phyloP scores from a whole-genome alignment of 31 red algal genomes.

The Bonnemaisonia californica region DNA sequence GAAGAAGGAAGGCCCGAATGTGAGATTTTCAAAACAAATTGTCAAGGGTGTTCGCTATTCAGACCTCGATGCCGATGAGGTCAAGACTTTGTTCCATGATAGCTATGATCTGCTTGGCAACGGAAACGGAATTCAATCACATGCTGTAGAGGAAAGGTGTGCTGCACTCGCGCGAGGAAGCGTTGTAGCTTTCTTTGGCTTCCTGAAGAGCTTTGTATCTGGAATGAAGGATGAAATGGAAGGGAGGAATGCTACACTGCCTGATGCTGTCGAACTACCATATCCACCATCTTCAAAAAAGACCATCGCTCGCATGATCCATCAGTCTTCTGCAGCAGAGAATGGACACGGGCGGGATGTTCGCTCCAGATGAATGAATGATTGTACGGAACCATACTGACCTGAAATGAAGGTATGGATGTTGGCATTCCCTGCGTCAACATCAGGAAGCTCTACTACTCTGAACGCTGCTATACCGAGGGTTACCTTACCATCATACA shows the following conservation, averaged over 20 bases:
- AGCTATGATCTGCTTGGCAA: not conserved
- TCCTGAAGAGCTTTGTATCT: not conserved
- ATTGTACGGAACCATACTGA: too few relatives aligned
- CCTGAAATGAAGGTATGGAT: too few relatives aligned
- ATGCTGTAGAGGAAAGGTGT: not conserved
- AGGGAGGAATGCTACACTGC: not conserved
- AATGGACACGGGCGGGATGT: not conserved
- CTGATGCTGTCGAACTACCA: not conserved
- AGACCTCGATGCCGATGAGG: not conserved
- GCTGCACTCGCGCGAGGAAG: not conserved
- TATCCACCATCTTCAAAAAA: not conserved
- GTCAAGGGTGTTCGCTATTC: not conserved
- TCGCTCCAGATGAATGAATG: not conserved
- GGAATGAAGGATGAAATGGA: not conserved
- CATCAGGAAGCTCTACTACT: too few relatives aligned
- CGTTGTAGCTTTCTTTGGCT: not conserved
- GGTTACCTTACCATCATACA: too few relatives aligned
- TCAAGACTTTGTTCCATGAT: not conserved
- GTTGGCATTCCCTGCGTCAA: too few relatives aligned
- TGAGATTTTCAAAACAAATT: not conserved
- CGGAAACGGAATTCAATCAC: not conserved
- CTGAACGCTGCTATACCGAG: too few relatives aligned
- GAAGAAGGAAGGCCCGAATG: too few relatives aligned
- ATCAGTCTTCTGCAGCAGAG: not conserved
- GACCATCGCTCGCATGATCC: not conserved